A percentile compares a stretch with the other conserved stretches of the same genome.
phyloP scores from a whole-genome alignment of 2,329 filamentous ascomycete species.

The Pseudocercospora pini-densiflorae region DNA sequence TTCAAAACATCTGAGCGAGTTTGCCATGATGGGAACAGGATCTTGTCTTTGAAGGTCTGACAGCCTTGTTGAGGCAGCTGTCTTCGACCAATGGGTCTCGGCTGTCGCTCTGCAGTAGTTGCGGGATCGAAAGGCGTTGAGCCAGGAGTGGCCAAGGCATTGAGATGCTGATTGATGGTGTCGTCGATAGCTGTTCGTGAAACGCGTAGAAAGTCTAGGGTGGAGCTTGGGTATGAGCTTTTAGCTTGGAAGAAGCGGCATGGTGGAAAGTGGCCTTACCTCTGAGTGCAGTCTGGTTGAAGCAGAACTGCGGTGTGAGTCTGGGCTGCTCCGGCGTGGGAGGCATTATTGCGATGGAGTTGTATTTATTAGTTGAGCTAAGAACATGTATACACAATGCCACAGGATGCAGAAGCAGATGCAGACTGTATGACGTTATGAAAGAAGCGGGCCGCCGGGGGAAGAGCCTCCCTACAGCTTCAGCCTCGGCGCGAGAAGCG shows the following conservation, averaged over 20 bases:
- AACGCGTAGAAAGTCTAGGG: constrained; percentile 82
- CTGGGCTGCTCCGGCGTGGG: constrained; percentile 45
- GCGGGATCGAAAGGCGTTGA: constrained; percentile 74
- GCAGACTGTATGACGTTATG: background rate
- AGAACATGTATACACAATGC: no score
- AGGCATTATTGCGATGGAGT: constrained; percentile 42
- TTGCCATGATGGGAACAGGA: constrained; percentile 90
- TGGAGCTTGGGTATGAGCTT: constrained; percentile 37
- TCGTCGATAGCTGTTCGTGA: constrained; percentile 88
- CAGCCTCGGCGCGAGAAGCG: background rate
- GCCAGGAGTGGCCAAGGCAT: constrained; percentile 80
- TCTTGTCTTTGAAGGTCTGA: constrained; percentile 71
- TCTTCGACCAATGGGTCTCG: constrained; percentile 52
- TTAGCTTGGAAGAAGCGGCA: constrained; percentile 27
- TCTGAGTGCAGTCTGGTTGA: constrained; percentile 56
- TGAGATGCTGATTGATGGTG: constrained; percentile 89
- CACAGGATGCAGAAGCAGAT: background rate
- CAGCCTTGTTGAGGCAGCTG: constrained; percentile 69
- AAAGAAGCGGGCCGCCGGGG: no score
- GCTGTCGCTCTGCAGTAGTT: constrained; percentile 69
- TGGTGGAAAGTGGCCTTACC: constrained; percentile 40
- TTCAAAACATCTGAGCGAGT: constrained; percentile 78
- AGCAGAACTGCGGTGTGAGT: constrained; percentile 57
- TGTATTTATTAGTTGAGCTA: constrained; percentile 4
- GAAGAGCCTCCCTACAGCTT: no score